A percentile compares a stretch with the other conserved stretches of the same genome.
Conservation (phyloP, 768 basidiomycete species). For the Boletus vermiculosoides region DNA sequence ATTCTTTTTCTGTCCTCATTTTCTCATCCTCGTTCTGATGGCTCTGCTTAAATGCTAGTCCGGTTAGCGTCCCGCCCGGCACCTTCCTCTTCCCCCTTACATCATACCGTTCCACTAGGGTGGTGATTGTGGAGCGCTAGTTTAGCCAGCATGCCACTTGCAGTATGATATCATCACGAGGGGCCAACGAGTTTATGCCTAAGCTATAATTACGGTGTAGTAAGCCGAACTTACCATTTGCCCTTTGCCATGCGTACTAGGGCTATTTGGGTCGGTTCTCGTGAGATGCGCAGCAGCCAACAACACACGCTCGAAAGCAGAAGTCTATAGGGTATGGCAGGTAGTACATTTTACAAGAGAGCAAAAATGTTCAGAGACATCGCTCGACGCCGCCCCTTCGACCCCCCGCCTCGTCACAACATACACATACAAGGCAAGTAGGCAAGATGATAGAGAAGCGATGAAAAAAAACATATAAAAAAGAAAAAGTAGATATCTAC, state of each 20-base stretch:
- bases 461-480: conserved; percentile 3
- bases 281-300: background rate
- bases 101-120: background rate
- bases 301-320: background rate
- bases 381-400: conserved; percentile 17
- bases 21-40: background rate
- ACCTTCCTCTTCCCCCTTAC: background rate
- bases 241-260: background rate
- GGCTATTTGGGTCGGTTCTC: background rate
- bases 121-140: background rate
- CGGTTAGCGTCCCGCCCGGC: background rate
- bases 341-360: conserved; percentile 23
- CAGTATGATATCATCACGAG: background rate
- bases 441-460: conserved; percentile 13
- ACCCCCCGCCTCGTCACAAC: conserved; percentile 16
- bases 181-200: too few relatives aligned
- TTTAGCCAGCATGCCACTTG: too few relatives aligned
- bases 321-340: conserved; percentile 30
- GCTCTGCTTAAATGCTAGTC: background rate
- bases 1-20: background rate
- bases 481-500: conserved; percentile 16
- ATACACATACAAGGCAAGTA: conserved; percentile 28
- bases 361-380: conserved; percentile 19
- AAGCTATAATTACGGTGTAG: too few relatives aligned
- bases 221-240: background rate